A percentile compares a stretch with the other conserved stretches of the same genome.
phyloP scores from a whole-genome alignment of 768 basidiomycete species.

The Lactarius quietus region DNA sequence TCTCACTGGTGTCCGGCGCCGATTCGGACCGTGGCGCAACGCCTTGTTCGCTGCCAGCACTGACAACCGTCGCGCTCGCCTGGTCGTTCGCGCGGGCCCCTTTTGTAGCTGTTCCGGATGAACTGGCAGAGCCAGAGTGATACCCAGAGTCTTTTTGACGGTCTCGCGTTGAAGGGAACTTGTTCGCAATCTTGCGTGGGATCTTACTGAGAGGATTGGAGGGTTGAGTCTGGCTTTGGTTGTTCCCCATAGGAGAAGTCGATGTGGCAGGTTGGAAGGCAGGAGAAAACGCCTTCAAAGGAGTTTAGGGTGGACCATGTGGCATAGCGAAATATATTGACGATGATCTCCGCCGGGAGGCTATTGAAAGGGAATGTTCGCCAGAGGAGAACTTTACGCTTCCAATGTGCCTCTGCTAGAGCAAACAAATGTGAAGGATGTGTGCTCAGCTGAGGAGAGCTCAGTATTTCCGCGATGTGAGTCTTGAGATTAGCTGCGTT shows the following conservation, averaged over 20 bases:
- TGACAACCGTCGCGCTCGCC: background rate
- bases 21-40: conserved; percentile 12
- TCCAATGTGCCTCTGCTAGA: conserved; percentile 14
- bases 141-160: conserved; percentile 23
- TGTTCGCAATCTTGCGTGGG: conserved; percentile 6
- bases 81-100: conserved; percentile 2
- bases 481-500: conserved; percentile 3
- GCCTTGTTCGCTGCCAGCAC: conserved; percentile 4
- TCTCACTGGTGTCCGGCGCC: conserved; percentile 9
- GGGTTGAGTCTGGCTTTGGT: conserved; percentile 16
- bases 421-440: background rate
- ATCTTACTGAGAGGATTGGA: conserved; percentile 4
- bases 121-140: conserved; percentile 20
- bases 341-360: conserved; percentile 62
- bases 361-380: conserved; percentile 53
- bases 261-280: conserved; percentile 16
- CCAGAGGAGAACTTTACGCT: conserved; percentile 32
- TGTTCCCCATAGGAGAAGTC: conserved; percentile 23
- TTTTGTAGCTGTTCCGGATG: conserved; percentile 15
- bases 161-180: conserved; percentile 1
- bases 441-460: background rate
- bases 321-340: conserved; percentile 58
- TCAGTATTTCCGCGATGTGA: conserved; percentile 3
- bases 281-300: conserved; percentile 24
- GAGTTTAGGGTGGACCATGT: conserved; percentile 44